Evolutionary conservation across 2,329 filamentous ascomycete species (phyloP), one percentile per base, ranked within the genome.

Genomic region (Decorospora gaudefroyi): DNA sequence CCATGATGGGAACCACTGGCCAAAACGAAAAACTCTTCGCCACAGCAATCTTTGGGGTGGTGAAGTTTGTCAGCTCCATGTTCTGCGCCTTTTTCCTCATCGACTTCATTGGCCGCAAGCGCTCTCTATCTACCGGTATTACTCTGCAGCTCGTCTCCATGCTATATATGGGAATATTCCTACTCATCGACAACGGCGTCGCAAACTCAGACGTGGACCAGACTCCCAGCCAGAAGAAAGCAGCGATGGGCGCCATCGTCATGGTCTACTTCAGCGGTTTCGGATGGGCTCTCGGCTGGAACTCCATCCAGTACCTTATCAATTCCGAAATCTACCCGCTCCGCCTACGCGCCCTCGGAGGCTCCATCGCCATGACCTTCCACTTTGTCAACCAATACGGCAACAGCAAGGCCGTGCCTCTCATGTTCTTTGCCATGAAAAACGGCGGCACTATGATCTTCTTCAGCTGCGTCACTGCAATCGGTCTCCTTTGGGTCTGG

Each of bases 341-440:
- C 7, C 80, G 86, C 3, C 83, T 91, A 35, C 81, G 87, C 42
- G 86, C 86, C 3, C 71, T 90, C 7, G 82, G 84, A 13, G 86
- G 85, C 0, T 86, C 82, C 0, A 77, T 87, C 62, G 82, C 85
- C 32, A 90, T 90, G 87, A 87, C 83, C 0, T 78, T 90, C 46
- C 87, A 91, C 69, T 90, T 90, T 62, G 84, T 80, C 47, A 88
- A 88, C 68, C 86, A 90, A 69, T 90, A 88, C 64, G 87, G 86
- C 17, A 90, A 88, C 72, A 79, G 82, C 1, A 84, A 87, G 23
- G 65, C 87, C 0, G 84, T 90, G 0, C 87, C 87, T 1, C 81
- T 83, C 53, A 88, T 90, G 86, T 79, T 91, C 30, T 75, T 90
- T 68, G 9, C 76, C 18, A 75, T 81, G 64, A 75, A 72, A 0